phyloP scores from a whole-genome alignment of 306 rosid genomes.

The Acacia crassicarpa region DNA sequence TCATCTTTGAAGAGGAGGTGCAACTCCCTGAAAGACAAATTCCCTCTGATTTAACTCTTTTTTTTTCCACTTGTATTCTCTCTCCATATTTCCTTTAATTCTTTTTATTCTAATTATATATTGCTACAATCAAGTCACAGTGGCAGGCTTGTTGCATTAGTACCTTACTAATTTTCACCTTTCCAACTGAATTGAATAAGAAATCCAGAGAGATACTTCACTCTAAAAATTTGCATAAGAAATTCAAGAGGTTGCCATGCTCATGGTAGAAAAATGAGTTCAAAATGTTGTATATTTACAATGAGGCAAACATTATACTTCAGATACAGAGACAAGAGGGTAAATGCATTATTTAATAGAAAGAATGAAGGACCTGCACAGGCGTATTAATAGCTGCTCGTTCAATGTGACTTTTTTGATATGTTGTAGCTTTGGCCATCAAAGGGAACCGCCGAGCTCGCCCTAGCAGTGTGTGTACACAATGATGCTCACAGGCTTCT shows the following conservation, averaged over 20 bases:
- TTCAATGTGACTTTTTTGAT: slow-evolving; percentile 87
- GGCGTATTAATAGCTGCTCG: slow-evolving; percentile 98
- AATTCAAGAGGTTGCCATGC: neutral
- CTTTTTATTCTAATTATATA: neutral
- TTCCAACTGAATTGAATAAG: neutral
- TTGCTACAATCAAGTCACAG: neutral
- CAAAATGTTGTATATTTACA: neutral
- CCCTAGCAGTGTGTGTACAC: slow-evolving; percentile 81
- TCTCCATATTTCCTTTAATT: neutral
- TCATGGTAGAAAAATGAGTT: neutral
- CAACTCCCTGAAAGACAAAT: neutral
- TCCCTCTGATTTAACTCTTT: neutral
- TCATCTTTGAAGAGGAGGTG: neutral
- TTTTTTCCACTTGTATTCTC: neutral
- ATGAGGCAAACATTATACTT: neutral
- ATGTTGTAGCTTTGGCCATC: slow-evolving; percentile 49
- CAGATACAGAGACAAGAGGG: slow-evolving; percentile 18
- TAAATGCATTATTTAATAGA: slow-evolving; percentile 22
- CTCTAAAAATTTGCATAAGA: neutral
- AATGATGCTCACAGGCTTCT: slow-evolving; percentile 56
- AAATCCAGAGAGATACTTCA: neutral
- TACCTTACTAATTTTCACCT: neutral
- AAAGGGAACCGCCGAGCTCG: slow-evolving; percentile 83
- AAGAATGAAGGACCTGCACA: slow-evolving; percentile 68
- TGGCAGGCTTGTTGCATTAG: neutral